These are phyloP conservation scores for Choanephora cucurbitarum DNA, from an alignment of 371 early-diverging fungal species.

Conservation along the genomic window DNA sequence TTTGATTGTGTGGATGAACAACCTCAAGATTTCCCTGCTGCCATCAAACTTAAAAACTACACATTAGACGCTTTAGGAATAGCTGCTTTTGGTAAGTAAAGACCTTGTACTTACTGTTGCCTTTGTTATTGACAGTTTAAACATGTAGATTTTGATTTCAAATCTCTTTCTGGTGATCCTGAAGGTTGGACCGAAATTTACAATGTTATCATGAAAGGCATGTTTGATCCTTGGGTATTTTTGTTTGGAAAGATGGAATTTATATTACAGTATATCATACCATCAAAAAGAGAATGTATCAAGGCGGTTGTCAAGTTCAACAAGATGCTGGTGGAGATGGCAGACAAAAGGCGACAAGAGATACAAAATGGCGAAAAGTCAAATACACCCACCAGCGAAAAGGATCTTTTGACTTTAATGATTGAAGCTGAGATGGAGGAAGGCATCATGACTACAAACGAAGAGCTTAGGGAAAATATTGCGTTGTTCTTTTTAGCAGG, in stretches of 20 bases:
- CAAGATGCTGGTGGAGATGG: slow-evolving; percentile 17
- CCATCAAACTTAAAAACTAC: slow-evolving; percentile 20
- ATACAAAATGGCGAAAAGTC: slow-evolving; percentile 22
- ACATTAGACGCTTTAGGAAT: slow-evolving; percentile 38
- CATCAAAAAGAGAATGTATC: slow-evolving; percentile 7
- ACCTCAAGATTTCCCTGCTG: slow-evolving; percentile 11
- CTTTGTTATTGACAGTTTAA: slow-evolving; percentile 17
- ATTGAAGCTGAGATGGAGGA: slow-evolving; percentile 44
- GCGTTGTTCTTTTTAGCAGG: slow-evolving; percentile 41
- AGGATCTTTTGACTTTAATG: slow-evolving; percentile 56
- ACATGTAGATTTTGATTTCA: slow-evolving; percentile 37
- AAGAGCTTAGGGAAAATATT: slow-evolving; percentile 24
- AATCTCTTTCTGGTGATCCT: slow-evolving; percentile 28
- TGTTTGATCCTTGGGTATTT: slow-evolving; percentile 20
- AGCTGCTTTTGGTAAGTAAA: slow-evolving; percentile 32
- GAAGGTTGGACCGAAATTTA: slow-evolving; percentile 35
- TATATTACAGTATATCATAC: slow-evolving; percentile 5
- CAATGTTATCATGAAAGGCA: slow-evolving; percentile 9
- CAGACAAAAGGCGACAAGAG: slow-evolving; percentile 31
- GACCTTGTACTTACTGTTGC: neutral
- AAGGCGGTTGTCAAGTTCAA: slow-evolving; percentile 7
- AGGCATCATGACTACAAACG: slow-evolving; percentile 15
- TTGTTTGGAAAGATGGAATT: slow-evolving; percentile 16
- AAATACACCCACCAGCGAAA: slow-evolving; percentile 32
- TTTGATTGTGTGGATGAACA: slow-evolving; percentile 19